These are phyloP conservation scores for Eucalyptus polybractea DNA, from an alignment of 345 rosid genomes.

Conservation along the genomic window DNA sequence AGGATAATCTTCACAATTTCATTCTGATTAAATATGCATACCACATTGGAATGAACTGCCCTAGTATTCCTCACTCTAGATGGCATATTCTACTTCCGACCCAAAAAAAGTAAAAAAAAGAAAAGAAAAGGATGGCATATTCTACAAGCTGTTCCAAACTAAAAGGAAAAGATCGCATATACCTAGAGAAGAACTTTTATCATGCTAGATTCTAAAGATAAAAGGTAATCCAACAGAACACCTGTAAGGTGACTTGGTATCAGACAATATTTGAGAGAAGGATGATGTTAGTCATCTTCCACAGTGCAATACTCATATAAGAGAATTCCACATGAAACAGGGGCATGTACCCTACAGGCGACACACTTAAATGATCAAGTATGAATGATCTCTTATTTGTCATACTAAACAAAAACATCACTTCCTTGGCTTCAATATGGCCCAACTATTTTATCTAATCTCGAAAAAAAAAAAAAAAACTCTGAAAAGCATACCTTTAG, in stretches of 20 bases:
- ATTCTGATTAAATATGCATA: background rate
- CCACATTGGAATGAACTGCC: background rate
- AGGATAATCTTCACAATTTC: background rate
- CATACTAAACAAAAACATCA: background rate
- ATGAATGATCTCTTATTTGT: background rate
- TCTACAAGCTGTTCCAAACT: background rate
- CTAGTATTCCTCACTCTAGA: background rate
- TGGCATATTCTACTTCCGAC: background rate
- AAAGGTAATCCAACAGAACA: background rate
- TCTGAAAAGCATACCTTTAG: constrained; percentile 66
- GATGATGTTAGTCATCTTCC: background rate
- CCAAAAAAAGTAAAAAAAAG: rapidly evolving
- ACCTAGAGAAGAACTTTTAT: background rate
- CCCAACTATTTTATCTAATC: background rate
- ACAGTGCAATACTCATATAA: background rate
- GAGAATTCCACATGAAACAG: background rate
- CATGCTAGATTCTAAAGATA: background rate
- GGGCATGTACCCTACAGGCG: background rate
- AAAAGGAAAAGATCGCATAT: background rate
- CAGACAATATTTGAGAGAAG: background rate
- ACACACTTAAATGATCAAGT: background rate
- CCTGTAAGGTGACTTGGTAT: background rate
- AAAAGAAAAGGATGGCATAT: background rate
- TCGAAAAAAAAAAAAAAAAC: background rate
- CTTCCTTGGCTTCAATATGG: background rate